Evolutionary conservation across 2,329 filamentous ascomycete genomes (phyloP).

Genomic region (Dothistroma septosporum): DNA sequence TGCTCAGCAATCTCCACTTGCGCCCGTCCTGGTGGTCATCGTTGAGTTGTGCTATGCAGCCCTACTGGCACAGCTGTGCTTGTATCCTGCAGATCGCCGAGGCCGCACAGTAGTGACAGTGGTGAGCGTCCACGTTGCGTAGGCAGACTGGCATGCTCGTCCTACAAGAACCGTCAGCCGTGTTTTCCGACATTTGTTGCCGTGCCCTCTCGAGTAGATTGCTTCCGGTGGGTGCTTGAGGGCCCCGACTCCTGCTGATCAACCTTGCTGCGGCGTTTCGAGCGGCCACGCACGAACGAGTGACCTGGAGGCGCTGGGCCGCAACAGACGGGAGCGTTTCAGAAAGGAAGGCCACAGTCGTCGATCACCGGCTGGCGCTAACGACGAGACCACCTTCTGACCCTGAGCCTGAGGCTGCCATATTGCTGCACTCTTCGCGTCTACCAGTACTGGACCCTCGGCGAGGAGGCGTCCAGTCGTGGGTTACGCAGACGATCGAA

Average conservation of each 20-base stretch:
- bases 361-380: background rate
- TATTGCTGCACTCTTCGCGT: background rate
- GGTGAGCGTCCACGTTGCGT: too few species aligned
- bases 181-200: background rate
- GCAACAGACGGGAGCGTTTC: background rate
- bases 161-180: background rate
- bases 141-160: too few species aligned
- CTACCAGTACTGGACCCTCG: background rate
- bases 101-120: background rate
- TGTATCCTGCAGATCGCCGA: background rate
- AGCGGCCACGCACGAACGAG: background rate
- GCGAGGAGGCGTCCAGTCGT: background rate
- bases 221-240: background rate
- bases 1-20: background rate
- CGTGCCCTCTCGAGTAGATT: background rate
- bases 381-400: background rate
- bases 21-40: background rate
- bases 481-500: background rate
- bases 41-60: background rate
- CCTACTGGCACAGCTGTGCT: too few species aligned
- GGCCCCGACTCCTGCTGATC: background rate
- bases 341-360: background rate
- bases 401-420: background rate
- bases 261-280: background rate
- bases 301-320: background rate